These are phyloP conservation scores for Amanita exitialis DNA, from an alignment of 768 basidiomycete genomes.

Conservation along the genomic window DNA sequence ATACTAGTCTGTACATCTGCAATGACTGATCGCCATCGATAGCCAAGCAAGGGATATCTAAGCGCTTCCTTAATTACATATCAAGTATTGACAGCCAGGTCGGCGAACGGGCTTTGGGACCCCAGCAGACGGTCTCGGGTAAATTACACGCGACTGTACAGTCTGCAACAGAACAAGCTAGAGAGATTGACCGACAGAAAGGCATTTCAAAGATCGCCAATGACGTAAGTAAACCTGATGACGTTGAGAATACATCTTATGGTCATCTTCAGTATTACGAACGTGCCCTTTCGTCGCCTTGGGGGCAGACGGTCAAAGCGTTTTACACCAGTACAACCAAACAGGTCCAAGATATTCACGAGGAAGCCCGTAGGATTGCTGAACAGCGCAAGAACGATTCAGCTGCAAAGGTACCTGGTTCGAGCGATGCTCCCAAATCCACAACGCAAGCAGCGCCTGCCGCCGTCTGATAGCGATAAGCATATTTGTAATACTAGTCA, in stretches of 20 bases:
- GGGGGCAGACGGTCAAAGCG: constrained; percentile 62
- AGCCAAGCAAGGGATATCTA: constrained; percentile 85
- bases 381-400: constrained; percentile 38
- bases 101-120: constrained; percentile 65
- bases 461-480: not conserved
- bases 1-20: not conserved
- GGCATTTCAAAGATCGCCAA: constrained; percentile 60
- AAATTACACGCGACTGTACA: constrained; percentile 59
- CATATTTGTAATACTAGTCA: not conserved
- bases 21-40: not conserved
- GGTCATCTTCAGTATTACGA: constrained; percentile 54
- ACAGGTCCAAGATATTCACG: constrained; percentile 86
- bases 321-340: constrained; percentile 90
- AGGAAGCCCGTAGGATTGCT: constrained; percentile 81
- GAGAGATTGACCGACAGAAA: constrained; percentile 72
- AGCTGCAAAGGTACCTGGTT: not conserved
- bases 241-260: not conserved
- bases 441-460: not conserved
- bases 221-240: constrained; percentile 37
- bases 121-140: constrained; percentile 70
- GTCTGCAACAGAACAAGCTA: constrained; percentile 60
- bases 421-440: not conserved
- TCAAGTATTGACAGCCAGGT: constrained; percentile 63
- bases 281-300: constrained; percentile 62
- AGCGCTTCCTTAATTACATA: constrained; percentile 75